A percentile compares a stretch with the other conserved stretches of the same genome.
These are phyloP conservation scores for Nepenthes alata DNA, from an alignment of 179 eudicot genomes.

Conservation along the genomic window DNA sequence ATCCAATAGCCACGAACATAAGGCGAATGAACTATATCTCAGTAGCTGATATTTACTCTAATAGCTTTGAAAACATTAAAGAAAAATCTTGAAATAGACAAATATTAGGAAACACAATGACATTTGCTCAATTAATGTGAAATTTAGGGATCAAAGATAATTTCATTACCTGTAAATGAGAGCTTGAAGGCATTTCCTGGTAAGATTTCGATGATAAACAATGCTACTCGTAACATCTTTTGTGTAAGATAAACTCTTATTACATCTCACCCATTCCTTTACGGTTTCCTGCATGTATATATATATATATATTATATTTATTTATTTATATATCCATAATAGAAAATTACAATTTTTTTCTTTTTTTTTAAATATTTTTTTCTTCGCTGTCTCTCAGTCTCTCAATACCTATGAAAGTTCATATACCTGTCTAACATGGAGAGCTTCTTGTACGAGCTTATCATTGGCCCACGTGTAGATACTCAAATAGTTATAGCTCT, in stretches of 20 bases:
- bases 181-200: constrained; percentile 11
- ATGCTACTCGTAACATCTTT: constrained; percentile 9
- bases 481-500: constrained; percentile 6
- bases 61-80: background rate
- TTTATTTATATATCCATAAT: background rate
- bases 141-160: background rate
- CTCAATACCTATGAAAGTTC: background rate
- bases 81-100: no score
- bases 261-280: constrained; percentile 25
- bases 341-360: background rate
- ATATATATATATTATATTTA: no score
- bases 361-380: background rate
- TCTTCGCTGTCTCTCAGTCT: background rate
- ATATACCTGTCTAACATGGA: constrained; percentile 31
- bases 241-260: constrained; percentile 10
- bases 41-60: no score
- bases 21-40: no score
- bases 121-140: background rate
- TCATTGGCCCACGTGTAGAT: constrained; percentile 20
- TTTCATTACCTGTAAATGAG: constrained; percentile 19
- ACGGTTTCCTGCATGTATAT: constrained; percentile 18
- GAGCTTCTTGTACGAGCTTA: constrained; percentile 26
- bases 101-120: no score
- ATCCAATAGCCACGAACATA: no score
- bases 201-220: constrained; percentile 11